Evolutionary conservation across 305 asterid species (phyloP), one percentile per base, ranked within the genome.

Genomic region (Fraxinus velutina): DNA sequence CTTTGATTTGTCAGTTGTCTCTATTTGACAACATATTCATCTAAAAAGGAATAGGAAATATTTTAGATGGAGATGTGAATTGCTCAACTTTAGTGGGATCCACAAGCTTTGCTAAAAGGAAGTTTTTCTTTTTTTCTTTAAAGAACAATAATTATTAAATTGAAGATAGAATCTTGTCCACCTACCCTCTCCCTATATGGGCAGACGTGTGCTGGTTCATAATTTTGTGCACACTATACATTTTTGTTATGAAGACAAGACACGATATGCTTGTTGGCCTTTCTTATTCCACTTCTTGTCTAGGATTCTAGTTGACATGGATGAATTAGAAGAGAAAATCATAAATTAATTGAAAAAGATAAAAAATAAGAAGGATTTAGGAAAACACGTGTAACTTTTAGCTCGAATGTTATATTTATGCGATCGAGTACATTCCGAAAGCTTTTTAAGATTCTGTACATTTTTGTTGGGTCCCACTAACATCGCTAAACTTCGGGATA

Each of bases 81-180:
- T 27, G 17, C 86, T 66, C 78, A 60, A 33, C 37, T 74, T 82
- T 55, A 47, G 82, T 81, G 87, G 88, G 88, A 39, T 17, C 81
- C 82, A 86, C 76, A 50, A 24, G 50, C 80, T 79, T 83, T 79
- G 27, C 39, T 57, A 32, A 39, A 52, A 32, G 81, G 75, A 50
- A 33, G 24, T 34, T 37, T 82, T 79, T 36, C n/a, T 6, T 55
- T 47, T 2, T 62, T 62, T 62, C 8, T 27, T 27, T 27, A 21
- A 19, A 60, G 13, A 7, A 62, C 30, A 62, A 24, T 22, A 22
- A 62, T 62, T 62, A 62, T 62, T 8, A 62, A 62, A 62, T 62
- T 22, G 33, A 21, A 79, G 68, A 21, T 71, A 79, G 88, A 83
- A 87, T 87, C 86, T 85, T 77, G 50, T 76, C 60, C 79, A 52